phyloP scores from a whole-genome alignment of 331 rosid species.

The Pyrus hybrid region DNA sequence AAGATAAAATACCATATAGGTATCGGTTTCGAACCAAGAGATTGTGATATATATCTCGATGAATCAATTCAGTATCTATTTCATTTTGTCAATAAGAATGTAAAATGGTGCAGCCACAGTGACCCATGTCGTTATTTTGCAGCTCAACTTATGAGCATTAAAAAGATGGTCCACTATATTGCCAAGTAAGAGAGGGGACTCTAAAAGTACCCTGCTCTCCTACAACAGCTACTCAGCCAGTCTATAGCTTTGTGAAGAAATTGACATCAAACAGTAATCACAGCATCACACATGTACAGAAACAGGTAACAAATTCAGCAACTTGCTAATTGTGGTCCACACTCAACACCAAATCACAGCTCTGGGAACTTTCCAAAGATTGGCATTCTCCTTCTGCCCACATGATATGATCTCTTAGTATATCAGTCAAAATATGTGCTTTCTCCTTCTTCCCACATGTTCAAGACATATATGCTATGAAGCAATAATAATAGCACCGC shows the following conservation, averaged over 20 bases:
- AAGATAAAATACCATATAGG: neutral
- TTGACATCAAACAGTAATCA: neutral
- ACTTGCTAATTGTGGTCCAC: neutral
- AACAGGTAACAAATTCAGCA: neutral
- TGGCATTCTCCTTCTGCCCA: too few species aligned
- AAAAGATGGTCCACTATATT: neutral
- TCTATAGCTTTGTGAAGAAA: neutral
- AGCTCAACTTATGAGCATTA: neutral
- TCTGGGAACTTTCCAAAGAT: too few species aligned
- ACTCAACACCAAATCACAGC: neutral
- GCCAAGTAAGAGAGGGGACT: neutral
- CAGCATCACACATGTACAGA: neutral
- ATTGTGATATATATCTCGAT: neutral
- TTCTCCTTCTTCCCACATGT: neutral
- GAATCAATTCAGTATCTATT: neutral
- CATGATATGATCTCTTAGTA: neutral
- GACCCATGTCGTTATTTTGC: neutral
- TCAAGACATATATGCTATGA: neutral
- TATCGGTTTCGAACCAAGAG: neutral
- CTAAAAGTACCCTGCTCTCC: neutral
- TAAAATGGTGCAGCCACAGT: neutral
- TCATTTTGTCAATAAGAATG: neutral
- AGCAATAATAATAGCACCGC: neutral
- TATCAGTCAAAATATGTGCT: neutral
- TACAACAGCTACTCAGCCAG: neutral